Base-by-base conservation (phyloP, 176 grass and related monocot species). In the Cenchrus purpureus region DNA sequence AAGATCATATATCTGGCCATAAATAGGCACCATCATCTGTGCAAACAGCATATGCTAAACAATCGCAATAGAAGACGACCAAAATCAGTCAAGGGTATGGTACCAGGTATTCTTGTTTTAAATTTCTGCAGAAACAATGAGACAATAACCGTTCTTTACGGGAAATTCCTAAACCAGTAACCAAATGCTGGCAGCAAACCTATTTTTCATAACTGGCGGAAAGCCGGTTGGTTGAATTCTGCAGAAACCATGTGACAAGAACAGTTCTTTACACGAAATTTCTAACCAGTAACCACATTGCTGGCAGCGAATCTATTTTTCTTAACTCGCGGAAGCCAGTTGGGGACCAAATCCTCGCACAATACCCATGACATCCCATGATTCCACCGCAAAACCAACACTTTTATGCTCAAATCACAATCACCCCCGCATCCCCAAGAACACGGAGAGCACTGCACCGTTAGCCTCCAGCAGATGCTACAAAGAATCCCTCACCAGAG, bases 1-100 rank as follows among this genome's bases (percentile, higher is more conserved):
- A 79, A 86, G 54, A 42, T 79, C 29, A 25, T 11, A 70, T 63
- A 13, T 79, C 78, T 72, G 22, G 84, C 43, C 31, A 71, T 11
- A 60, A 70, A 61, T 50, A 50, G 78, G 16, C 1, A 53, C 9
- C 48, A 37, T 31, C 51, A 16, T 59, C 83, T 69, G 74, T 1
- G 3, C 15, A 85, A 69, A 69, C 63, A 31, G 15, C 73, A 42
- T 32, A 57, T 67, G 44, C 13, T 50, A 51, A n/a, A 13, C 19
- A 49, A 25, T 71, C 22, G 43, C 25, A 52, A 31, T 10, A 83
- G 7, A 32, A 14, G 29, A 53, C 20, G 45, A 79, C 54, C 6
- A 74, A 20, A 31, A 44, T 55, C 6, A 20, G 37, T 52, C 53
- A 32, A 20, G 42, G 53, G 29, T 79, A 52, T 4, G 61, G 58